Base-by-base conservation (phyloP, 208 protist species). In the Kentomonas sorsogonicus region DNA sequence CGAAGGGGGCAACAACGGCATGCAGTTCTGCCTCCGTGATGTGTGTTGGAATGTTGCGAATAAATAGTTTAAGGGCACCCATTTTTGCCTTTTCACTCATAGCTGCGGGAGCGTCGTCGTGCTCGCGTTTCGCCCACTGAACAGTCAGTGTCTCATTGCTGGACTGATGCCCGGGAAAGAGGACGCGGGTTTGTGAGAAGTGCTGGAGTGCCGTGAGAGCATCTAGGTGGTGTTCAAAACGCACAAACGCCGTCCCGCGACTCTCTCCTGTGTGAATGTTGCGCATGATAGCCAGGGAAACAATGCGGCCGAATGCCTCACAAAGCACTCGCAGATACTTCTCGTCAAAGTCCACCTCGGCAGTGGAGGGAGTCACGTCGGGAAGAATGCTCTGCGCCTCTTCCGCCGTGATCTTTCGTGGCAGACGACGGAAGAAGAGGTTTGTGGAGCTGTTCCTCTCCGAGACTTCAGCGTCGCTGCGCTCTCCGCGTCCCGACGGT, bases 61-160 rank as follows among this genome's bases (percentile, higher is more conserved):
- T 74, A 53, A 93, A 93, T n/a, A 93, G 63, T 63, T 93, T 93
- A 4, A 63, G 62, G 38, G 89, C n/a, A n/a, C n/a, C n/a, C n/a
- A n/a, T n/a, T n/a, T n/a, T n/a, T 86, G 27, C 68, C 62, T 29
- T 50, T 41, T 22, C 78, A 71, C 48, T 77, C 83, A 25, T 87
- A 71, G 13, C 77, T 69, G 26, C 60, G 10, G 81, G 79, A 15
- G 75, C 66, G 51, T 72, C 72, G 61, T 93, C 86, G 47, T 93
- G 86, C 55, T 87, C 64, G 15, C 70, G 61, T 26, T 64, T 62
- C 3, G 86, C 86, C 79, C 79, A 93, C 46, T 89, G 79, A 29
- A 93, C 67, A 7, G 67, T 69, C 16, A 93, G 39, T 30, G 51
- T 16, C 26, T 5, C 20, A 33, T 27, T 39, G 51, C 25, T 54